Base-by-base conservation (phyloP, 2,329 filamentous ascomycete genomes). In the Penicillium sp. region DNA sequence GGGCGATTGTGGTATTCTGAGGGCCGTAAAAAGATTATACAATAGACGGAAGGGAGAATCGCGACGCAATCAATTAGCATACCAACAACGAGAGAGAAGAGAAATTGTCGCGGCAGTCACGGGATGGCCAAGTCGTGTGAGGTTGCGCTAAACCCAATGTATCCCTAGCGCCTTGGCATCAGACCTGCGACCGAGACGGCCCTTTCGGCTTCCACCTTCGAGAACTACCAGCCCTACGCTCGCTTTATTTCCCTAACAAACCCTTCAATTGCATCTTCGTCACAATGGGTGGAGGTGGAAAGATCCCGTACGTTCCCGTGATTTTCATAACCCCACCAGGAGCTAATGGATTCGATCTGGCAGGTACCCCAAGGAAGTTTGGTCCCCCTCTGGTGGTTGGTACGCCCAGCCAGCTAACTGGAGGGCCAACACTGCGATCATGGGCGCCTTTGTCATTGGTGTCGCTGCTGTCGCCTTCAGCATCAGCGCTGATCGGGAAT, bases 321-420 rank as follows among this genome's bases (percentile, higher is more conserved):
- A 79, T 78, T 77, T 82, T 80, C 77, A 56, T 61, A 59, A 57
- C 47, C 40, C 43, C 56, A 33, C 23, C 25, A 29, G 43, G 23
- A 50, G 53, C 71, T 74, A 54, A 74, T 65, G 48, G 45, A 62
- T 61, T 56, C 13, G 43, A 59, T 46, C 53, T 53, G 46, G 54
- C 70, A 96, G 91, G 73, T 96, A 96, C 80, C 93, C 92, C 77
- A 97, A 96, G 84, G 93, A 99, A 84, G 91, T 99, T 84, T 99
- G 94, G 94, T 97, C 94, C 73, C 94, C 94, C 62, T 84, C 93
- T 65, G 94, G 94, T 84, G 94, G 94, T 79, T 99, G 94, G 94
- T 99, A 99, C 79, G 81, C 89, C 54, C 93, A 96, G 76, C 94
- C 94, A 54, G 82, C 85, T 67, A 99, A 99, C 84, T 99, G 94